Base-by-base conservation (phyloP, 208 protist species). In the Trypanosoma grayi region DNA sequence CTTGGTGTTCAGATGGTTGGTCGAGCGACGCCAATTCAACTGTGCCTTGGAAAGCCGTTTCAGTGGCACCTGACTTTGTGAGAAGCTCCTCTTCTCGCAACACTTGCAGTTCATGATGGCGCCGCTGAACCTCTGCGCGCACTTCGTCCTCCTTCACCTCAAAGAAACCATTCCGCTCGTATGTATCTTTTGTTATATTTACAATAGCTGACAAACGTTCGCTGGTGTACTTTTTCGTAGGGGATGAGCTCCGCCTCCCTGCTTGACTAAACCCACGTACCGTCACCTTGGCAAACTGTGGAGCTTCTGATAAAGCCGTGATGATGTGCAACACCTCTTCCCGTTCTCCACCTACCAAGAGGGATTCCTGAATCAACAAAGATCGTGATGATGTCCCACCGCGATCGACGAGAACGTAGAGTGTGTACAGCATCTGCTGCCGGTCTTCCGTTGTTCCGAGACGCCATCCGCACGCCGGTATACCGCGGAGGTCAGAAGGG, bases 301-400 rank as follows among this genome's bases (percentile, higher is more conserved):
- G 71, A 3, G 63, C 31, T 5, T 58, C 59, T 28, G 68, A 57
- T 14, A 91, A 33, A 13, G 82, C 55, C 5, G 68, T 77, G 41
- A 91, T 73, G 22, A 85, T 64, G 54, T 90, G 80, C 54, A 90
- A 50, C 18, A 93, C 79, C 62, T 89, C 82, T 28, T 88, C 80
- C n/a, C 70, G 68, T 39, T 61, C 59, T 0, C 71, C 34, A 41
- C 60, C 53, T 40, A 70, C 73, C 25, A 75, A 48, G 27, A 91
- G 48, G 14, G 69, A 68, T 65, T 92, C 85, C 18, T 88, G 85
- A 11, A 92, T 66, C 14, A 64, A n/a, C 13, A 57, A 18, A 25
- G 60, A 50, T 14, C 2, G 18, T 45, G 48, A 81, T 45, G 11
- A 34, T 51, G 59, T 37, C 68, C 51, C 34, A 67, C 60, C 61